Evolutionary conservation across 2,329 filamentous ascomycete species (phyloP), one percentile per base, ranked within the genome.

Genomic region (Fusarium decemcellulare): DNA sequence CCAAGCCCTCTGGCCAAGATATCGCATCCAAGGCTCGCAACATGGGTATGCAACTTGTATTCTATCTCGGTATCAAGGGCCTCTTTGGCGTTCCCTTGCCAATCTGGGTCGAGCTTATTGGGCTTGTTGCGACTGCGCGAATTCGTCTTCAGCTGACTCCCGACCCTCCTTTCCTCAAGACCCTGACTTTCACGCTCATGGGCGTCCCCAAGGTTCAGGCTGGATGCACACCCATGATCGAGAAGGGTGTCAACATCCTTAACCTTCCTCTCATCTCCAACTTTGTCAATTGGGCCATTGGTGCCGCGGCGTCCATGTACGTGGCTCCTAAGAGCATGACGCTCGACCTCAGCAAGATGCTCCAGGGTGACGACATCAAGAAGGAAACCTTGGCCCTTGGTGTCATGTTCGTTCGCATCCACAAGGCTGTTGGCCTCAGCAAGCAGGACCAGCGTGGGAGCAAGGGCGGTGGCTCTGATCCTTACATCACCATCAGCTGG

Each of bases 11-110:
- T 3, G 86, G 88, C 6, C 84, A 85, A 61, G 88, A 91, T 50
- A 87, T 94, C 14, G 92, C 93, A 3, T 92, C 93, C 47, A 96
- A 95, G 80, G 94, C 94, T 7, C 89, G 92, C 71, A 98, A 98
- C 78, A 97, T 98, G 93, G 95, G 97, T 75, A 97, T 98, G 94
- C 92, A 97, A 74, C 82, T 98, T 14, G 89, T 98, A 9, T 98
- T 99, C 79, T 98, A 98, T 70, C 87, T 98, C 2, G 96, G 96
- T 61, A 84, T 97, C 76, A 94, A 93, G 76, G 95, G 95, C 0
- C 85, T 98, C 6, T 96, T 98, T 72, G 95, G 95, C 30, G 91
- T 97, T 0, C 94, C 94, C 0, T 85, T 97, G 18, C 94, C 94
- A 0, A 92, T 97, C 51, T 97, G 88, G 86, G 94, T 97, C 59